phyloP scores from a whole-genome alignment of 495 filamentous ascomycete species.

The Penicillium paxilli region DNA sequence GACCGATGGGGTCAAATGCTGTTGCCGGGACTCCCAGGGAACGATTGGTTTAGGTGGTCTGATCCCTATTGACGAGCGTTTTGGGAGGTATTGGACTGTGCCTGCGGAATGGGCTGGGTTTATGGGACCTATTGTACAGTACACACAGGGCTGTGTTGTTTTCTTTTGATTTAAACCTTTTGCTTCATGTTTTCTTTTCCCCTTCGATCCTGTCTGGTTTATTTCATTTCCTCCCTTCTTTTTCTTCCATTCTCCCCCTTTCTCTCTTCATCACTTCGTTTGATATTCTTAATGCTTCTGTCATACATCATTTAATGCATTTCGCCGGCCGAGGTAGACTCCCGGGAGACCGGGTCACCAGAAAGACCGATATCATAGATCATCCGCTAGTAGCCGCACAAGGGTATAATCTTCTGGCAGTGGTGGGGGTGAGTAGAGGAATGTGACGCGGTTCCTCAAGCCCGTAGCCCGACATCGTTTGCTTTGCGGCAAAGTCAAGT shows the following conservation, averaged over 20 bases:
- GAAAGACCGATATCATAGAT: neutral
- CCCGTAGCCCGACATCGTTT: neutral
- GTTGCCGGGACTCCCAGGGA: slow-evolving; percentile 12
- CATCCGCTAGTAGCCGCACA: slow-evolving; percentile 4
- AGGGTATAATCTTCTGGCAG: too few relatives aligned
- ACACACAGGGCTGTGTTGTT: slow-evolving; percentile 26
- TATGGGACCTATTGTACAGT: slow-evolving; percentile 21
- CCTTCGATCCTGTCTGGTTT: slow-evolving; percentile 16
- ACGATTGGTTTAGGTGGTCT: slow-evolving; percentile 20
- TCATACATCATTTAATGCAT: slow-evolving; percentile 35
- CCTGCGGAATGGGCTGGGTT: slow-evolving; percentile 13
- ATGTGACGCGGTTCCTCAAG: neutral
- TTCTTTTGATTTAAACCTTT: slow-evolving; percentile 14
- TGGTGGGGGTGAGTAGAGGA: neutral
- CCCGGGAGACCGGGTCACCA: neutral
- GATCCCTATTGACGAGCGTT: slow-evolving; percentile 21
- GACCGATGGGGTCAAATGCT: slow-evolving; percentile 11
- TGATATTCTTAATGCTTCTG: slow-evolving; percentile 18
- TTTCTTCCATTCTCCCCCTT: neutral
- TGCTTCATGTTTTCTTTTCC: slow-evolving; percentile 1
- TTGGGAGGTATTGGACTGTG: slow-evolving; percentile 18
- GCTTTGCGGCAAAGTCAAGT: neutral
- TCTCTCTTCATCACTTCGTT: too few relatives aligned
- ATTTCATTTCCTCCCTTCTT: slow-evolving; percentile 9
- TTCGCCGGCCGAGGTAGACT: neutral